phyloP scores from a whole-genome alignment of 257 asterid genomes.

The Penstemon davidsonii region DNA sequence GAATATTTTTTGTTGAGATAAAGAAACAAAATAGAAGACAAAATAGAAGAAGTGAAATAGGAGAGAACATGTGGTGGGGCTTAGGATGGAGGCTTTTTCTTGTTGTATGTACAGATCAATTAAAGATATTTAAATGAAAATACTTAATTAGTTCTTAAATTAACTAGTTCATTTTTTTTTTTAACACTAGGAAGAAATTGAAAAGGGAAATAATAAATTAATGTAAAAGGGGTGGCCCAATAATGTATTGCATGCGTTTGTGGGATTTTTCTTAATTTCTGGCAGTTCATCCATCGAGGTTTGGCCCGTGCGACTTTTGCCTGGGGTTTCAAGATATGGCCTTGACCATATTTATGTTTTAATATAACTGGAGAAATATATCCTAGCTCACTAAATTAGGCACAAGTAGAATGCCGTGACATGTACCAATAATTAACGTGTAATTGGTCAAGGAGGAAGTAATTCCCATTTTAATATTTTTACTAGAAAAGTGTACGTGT shows the following conservation, averaged over 20 bases:
- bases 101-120: neutral
- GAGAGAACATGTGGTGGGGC: neutral
- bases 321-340: neutral
- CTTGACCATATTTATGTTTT: neutral
- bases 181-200: too few species aligned
- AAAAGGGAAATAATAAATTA: neutral
- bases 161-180: neutral
- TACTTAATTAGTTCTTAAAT: neutral
- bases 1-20: neutral
- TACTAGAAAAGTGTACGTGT: too few species aligned
- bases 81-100: neutral
- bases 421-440: too few species aligned
- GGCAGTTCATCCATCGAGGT: neutral
- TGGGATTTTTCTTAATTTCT: neutral
- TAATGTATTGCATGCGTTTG: constrained; percentile 6
- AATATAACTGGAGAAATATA: neutral
- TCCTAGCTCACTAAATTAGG: too few species aligned
- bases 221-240: neutral
- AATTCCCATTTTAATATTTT: too few species aligned
- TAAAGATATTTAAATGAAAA: neutral
- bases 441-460: too few species aligned
- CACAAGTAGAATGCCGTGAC: too few species aligned
- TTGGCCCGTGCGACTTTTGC: too few species aligned
- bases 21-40: neutral
- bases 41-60: neutral